Percentiles rank a stretch among this genome's conserved stretches.
phyloP scores from a whole-genome alignment of 2,329 filamentous ascomycete genomes.

The Penicillium sclerotigenum region DNA sequence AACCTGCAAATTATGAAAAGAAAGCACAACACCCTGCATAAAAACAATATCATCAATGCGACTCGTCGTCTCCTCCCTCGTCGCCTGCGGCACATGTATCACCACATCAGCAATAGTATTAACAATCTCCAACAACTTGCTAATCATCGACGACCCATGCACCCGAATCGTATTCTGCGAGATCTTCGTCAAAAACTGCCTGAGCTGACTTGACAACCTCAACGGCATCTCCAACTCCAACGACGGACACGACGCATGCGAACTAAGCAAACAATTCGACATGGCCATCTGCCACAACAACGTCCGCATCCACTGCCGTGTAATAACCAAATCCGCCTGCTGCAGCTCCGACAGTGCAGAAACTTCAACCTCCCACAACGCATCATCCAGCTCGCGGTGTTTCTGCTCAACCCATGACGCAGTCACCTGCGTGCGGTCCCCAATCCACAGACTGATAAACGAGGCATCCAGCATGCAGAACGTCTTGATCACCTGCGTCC shows the following conservation, averaged over 20 bases:
- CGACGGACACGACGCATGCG: slow-evolving; percentile 24
- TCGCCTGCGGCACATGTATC: slow-evolving; percentile 50
- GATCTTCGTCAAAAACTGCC: slow-evolving; percentile 42
- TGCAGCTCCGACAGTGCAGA: slow-evolving; percentile 43
- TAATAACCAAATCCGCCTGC: slow-evolving; percentile 51
- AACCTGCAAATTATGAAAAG: slow-evolving; percentile 49
- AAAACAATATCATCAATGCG: slow-evolving; percentile 55
- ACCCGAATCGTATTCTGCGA: slow-evolving; percentile 50
- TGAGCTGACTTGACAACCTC: slow-evolving; percentile 44
- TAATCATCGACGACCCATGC: slow-evolving; percentile 56
- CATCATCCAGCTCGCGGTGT: slow-evolving; percentile 44
- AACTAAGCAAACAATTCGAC: slow-evolving; percentile 45
- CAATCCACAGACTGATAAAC: slow-evolving; percentile 48
- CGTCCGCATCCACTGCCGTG: slow-evolving; percentile 50
- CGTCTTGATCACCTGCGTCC: slow-evolving; percentile 46
- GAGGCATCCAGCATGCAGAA: slow-evolving; percentile 46
- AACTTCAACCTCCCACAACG: slow-evolving; percentile 38
- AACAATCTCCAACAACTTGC: slow-evolving; percentile 60
- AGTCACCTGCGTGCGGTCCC: slow-evolving; percentile 37
- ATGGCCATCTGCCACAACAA: slow-evolving; percentile 52
- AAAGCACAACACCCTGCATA: slow-evolving; percentile 51
- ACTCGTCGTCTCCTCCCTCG: slow-evolving; percentile 46
- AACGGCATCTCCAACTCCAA: slow-evolving; percentile 48
- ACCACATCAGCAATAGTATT: slow-evolving; percentile 59
- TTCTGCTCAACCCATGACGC: slow-evolving; percentile 47